Evolutionary conservation across 2,329 filamentous ascomycete species (phyloP), one percentile per base, ranked within the genome.

Genomic region (Alternaria sp.): DNA sequence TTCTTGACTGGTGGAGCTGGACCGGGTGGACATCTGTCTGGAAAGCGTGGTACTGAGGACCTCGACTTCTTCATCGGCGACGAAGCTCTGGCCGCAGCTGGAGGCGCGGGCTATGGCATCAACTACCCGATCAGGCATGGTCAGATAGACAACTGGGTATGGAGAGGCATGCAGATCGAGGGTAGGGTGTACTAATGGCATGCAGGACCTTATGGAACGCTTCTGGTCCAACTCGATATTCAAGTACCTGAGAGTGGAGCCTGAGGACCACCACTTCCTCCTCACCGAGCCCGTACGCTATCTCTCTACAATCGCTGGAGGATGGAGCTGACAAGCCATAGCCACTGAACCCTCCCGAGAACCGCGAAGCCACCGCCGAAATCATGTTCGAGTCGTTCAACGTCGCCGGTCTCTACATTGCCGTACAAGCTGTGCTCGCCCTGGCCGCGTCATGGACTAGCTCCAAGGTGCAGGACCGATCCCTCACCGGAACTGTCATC

Each of bases 181-280:
- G 3, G 6, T 7, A 17, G 13, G 25, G n/a, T 17, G 40, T 65
- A 52, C 68, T 75, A 51, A 77, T 61, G 43, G 15, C 40, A 49
- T 30, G 66, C 58, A 96, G 92, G 96, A 99, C 83, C 93, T 97
- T 77, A 99, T 99, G 96, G 96, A 99, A 82, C 91, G 96, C 67
- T 99, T 98, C 85, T 99, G 96, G 96, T 98, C 96, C 71, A 98
- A 98, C 85, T 99, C 96, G 67, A 99, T 99, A 83, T 99, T 99
- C 89, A 99, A 99, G 82, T 99, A 99, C 79, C 88, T 99, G 57
- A 90, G 96, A 74, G 96, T 99, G 71, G 96, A 99, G 83, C 96
- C 96, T 28, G 96, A 99, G 83, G 96, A 99, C 80, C 96, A 99
- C 82, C 94, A 97, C 85, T 99, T 99, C 82, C 89, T 99, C 67